phyloP scores from a whole-genome alignment of 164 flowering plant genomes.

The Chloranthus sessilifolius region DNA sequence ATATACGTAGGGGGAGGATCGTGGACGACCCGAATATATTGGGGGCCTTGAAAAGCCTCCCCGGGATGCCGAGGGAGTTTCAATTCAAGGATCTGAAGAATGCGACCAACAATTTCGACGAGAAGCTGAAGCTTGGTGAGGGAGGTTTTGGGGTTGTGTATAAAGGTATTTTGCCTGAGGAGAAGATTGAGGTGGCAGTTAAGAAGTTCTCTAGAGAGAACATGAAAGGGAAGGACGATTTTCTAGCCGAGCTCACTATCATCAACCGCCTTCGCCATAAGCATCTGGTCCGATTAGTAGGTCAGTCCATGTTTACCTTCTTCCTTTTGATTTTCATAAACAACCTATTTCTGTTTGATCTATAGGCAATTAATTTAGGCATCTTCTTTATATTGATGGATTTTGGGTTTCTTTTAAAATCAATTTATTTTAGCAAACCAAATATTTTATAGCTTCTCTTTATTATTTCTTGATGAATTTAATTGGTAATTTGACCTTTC shows the following conservation, averaged over 20 bases:
- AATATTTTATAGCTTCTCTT: too few relatives aligned
- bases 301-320: slow-evolving; percentile 22
- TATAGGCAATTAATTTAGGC: too few relatives aligned
- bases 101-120: slow-evolving; percentile 60
- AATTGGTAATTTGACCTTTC: too few relatives aligned
- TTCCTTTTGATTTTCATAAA: neutral
- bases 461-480: too few relatives aligned
- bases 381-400: too few relatives aligned
- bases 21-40: slow-evolving; percentile 13
- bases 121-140: slow-evolving; percentile 47
- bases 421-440: too few relatives aligned
- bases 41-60: slow-evolving; percentile 42
- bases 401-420: too few relatives aligned
- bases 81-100: slow-evolving; percentile 46
- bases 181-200: slow-evolving; percentile 47
- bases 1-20: slow-evolving; percentile 14
- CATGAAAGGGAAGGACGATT: slow-evolving; percentile 55
- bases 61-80: slow-evolving; percentile 61
- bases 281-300: slow-evolving; percentile 63
- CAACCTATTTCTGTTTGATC: too few relatives aligned
- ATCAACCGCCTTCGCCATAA: slow-evolving; percentile 70
- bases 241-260: slow-evolving; percentile 70
- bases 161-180: slow-evolving; percentile 37
- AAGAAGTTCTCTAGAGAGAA: slow-evolving; percentile 63
- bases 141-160: slow-evolving; percentile 78